Evolutionary conservation across 371 early-diverging fungal species (phyloP).

Genomic region (Mucor saturninus): DNA sequence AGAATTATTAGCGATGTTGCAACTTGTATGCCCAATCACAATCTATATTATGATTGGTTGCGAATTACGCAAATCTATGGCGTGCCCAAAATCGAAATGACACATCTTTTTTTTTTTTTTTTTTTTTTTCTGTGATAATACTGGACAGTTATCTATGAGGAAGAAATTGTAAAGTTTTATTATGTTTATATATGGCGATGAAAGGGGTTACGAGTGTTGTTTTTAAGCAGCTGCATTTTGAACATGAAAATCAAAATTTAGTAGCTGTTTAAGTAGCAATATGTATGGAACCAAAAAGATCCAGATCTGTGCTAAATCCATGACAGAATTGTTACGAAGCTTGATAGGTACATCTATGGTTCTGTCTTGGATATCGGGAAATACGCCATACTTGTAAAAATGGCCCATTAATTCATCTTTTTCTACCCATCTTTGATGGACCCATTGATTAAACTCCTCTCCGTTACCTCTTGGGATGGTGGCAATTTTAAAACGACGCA

Average conservation of each 20-base stretch:
- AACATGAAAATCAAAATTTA: background rate
- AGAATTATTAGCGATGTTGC: constrained; percentile 27
- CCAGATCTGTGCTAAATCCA: constrained; percentile 36
- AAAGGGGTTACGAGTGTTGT: too few species aligned
- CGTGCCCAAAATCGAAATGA: constrained; percentile 24
- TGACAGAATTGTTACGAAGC: constrained; percentile 25
- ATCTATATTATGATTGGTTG: constrained; percentile 16
- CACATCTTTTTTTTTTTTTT: constrained; percentile 1
- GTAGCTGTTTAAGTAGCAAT: constrained; percentile 21
- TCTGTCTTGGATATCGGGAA: constrained; percentile 12
- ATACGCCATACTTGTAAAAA: constrained; percentile 63
- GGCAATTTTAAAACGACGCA: constrained; percentile 57
- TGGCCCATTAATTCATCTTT: constrained; percentile 85
- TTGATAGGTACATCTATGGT: constrained; percentile 31
- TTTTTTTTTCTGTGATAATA: background rate
- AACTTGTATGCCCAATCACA: constrained; percentile 23
- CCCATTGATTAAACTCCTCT: constrained; percentile 76
- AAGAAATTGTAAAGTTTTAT: background rate
- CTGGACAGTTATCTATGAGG: background rate
- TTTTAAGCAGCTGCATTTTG: background rate
- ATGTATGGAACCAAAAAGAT: constrained; percentile 38
- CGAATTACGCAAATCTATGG: constrained; percentile 29
- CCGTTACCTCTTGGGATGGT: constrained; percentile 64
- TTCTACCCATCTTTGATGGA: constrained; percentile 76
- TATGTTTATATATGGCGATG: too few species aligned